Conservation (phyloP, 129 eudicot genomes). For the Dittrichia graveolens region DNA sequence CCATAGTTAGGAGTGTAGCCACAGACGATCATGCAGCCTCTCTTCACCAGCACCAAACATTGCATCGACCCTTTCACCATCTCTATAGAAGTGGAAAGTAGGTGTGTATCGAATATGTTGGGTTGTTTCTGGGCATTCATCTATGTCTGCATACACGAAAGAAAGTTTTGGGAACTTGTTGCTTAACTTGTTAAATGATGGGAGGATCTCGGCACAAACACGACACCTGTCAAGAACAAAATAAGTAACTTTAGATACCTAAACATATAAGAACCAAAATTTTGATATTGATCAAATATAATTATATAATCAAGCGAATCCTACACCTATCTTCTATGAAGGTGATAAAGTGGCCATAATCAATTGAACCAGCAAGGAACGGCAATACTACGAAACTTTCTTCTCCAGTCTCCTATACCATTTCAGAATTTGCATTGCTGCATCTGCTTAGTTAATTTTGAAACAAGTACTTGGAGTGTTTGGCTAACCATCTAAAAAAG, state of each 20-base stretch:
- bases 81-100: slow-evolving; percentile 87
- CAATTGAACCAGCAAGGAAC: too few species aligned
- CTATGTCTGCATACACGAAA: slow-evolving; percentile 82
- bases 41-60: slow-evolving; percentile 98
- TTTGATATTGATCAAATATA: too few species aligned
- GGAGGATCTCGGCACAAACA: slow-evolving; percentile 80
- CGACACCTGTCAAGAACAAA: slow-evolving; percentile 60
- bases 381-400: too few species aligned
- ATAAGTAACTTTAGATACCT: neutral
- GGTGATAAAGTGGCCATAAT: too few species aligned
- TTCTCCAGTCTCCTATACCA: too few species aligned
- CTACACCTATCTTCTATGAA: too few species aligned
- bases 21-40: slow-evolving; percentile 79
- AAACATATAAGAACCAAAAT: too few species aligned
- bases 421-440: neutral
- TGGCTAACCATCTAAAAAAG: too few species aligned
- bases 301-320: too few species aligned
- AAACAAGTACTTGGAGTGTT: neutral
- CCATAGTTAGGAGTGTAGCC: slow-evolving; percentile 78
- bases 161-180: slow-evolving; percentile 70
- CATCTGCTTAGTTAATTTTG: neutral
- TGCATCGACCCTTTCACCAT: slow-evolving; percentile 88
- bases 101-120: slow-evolving; percentile 91
- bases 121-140: slow-evolving; percentile 88
- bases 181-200: slow-evolving; percentile 62